These are phyloP conservation scores for Leccinum rimulosum DNA, from an alignment of 768 basidiomycete species.

Conservation along the genomic window DNA sequence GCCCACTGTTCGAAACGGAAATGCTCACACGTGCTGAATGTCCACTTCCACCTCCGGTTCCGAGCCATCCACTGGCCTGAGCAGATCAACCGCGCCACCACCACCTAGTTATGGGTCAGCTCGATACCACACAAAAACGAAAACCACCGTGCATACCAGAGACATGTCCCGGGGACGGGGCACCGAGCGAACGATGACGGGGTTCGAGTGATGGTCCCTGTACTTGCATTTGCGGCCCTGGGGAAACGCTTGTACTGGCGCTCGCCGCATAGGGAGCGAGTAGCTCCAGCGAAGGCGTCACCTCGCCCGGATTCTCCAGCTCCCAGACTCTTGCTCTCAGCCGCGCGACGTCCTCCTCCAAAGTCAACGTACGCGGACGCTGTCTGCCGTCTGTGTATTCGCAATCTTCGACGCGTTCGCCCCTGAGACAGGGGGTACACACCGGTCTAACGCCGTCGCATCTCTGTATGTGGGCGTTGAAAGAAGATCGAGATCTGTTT, in stretches of 20 bases:
- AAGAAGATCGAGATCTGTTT: background rate
- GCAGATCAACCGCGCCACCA: background rate
- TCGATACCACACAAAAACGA: background rate
- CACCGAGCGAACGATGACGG: background rate
- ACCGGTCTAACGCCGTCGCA: constrained; percentile 65
- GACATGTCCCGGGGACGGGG: background rate
- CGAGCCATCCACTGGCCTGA: background rate
- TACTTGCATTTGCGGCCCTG: background rate
- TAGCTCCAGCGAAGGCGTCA: constrained; percentile 46
- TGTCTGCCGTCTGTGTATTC: constrained; percentile 67
- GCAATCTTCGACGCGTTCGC: constrained; percentile 64
- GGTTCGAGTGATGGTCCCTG: background rate
- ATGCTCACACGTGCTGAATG: constrained; percentile 13
- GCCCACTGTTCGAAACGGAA: too few relatives aligned
- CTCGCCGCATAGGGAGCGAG: constrained; percentile 45
- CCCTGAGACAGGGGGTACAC: constrained; percentile 60
- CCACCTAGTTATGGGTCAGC: background rate
- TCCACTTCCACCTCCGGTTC: background rate
- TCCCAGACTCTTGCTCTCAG: constrained; percentile 57
- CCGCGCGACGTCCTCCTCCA: constrained; percentile 58
- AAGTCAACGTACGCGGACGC: constrained; percentile 54
- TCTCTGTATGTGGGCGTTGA: constrained; percentile 39
- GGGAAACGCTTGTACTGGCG: background rate
- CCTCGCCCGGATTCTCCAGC: constrained; percentile 51
- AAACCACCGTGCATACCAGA: background rate